phyloP scores from a whole-genome alignment of 2,329 filamentous ascomycete genomes.

The Thelonectria discophora region DNA sequence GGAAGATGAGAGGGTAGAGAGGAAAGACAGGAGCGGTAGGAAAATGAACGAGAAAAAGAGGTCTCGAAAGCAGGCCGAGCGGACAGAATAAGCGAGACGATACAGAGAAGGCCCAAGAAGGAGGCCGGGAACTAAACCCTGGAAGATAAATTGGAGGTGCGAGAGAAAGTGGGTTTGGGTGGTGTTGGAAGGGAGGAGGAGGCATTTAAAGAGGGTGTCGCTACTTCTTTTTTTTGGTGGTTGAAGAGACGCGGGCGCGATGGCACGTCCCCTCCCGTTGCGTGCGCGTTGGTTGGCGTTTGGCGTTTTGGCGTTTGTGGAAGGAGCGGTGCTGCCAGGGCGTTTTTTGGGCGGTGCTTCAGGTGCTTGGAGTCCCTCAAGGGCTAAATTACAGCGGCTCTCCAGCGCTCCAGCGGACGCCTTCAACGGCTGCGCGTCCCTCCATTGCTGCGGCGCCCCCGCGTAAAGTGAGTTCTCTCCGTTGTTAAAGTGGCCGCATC shows the following conservation, averaged over 20 bases:
- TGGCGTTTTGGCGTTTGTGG: slow-evolving; percentile 30
- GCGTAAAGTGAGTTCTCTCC: slow-evolving; percentile 10
- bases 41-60: not conserved
- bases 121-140: slow-evolving; percentile 10
- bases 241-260: slow-evolving; percentile 19
- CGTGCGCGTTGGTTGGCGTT: slow-evolving; percentile 31
- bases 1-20: not conserved
- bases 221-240: slow-evolving; percentile 13
- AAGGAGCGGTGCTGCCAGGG: slow-evolving; percentile 2
- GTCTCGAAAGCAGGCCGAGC: slow-evolving; percentile 20
- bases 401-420: not conserved
- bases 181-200: slow-evolving; percentile 17
- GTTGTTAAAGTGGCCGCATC: not conserved
- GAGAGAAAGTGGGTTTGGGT: slow-evolving; percentile 3
- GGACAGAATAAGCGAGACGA: not conserved
- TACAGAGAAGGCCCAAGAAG: slow-evolving; percentile 16
- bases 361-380: too few species aligned
- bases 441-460: not conserved
- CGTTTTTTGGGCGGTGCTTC: not conserved
- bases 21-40: slow-evolving; percentile 1
- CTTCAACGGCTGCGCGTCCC: not conserved
- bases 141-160: slow-evolving; percentile 3
- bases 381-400: not conserved
- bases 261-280: slow-evolving; percentile 16
- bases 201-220: slow-evolving; percentile 25